These are phyloP conservation scores for Labyrinthula sp. DNA, from an alignment of 352 stramenopile genomes.

Conservation along the genomic window DNA sequence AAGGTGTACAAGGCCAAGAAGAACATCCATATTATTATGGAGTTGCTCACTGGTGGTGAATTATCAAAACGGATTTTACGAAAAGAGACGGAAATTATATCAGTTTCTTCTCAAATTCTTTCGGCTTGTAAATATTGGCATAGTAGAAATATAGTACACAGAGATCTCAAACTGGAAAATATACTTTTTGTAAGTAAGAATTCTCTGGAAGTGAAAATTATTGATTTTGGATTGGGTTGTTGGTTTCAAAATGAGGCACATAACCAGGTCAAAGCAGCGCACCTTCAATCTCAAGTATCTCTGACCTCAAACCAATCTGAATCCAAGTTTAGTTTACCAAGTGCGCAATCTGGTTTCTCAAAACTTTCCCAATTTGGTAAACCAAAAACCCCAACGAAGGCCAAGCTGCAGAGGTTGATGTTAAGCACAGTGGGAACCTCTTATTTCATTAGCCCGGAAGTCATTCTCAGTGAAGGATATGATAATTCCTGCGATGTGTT, in stretches of 20 bases:
- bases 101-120: slow-evolving; percentile 28
- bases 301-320: too few relatives aligned
- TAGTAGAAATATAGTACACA: slow-evolving; percentile 42
- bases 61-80: slow-evolving; percentile 30
- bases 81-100: slow-evolving; percentile 3
- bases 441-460: slow-evolving; percentile 24
- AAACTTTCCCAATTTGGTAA: too few relatives aligned
- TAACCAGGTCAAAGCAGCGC: too few relatives aligned
- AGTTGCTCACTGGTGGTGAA: slow-evolving; percentile 39
- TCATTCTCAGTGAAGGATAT: slow-evolving; percentile 12
- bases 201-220: slow-evolving; percentile 34
- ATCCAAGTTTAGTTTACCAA: too few relatives aligned
- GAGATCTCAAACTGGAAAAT: slow-evolving; percentile 43
- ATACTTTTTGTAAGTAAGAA: slow-evolving; percentile 36
- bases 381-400: too few relatives aligned
- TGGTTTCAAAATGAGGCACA: slow-evolving; percentile 40
- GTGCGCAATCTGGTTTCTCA: too few relatives aligned
- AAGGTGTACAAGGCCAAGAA: slow-evolving; percentile 36
- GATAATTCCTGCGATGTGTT: slow-evolving; percentile 46
- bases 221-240: slow-evolving; percentile 43
- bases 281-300: too few relatives aligned
- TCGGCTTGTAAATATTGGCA: slow-evolving; percentile 37
- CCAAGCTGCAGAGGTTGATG: too few relatives aligned
- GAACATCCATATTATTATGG: slow-evolving; percentile 37
- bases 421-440: slow-evolving; percentile 20